phyloP scores from a whole-genome alignment of 2,329 filamentous ascomycete species.

The Penicillium sp. region DNA sequence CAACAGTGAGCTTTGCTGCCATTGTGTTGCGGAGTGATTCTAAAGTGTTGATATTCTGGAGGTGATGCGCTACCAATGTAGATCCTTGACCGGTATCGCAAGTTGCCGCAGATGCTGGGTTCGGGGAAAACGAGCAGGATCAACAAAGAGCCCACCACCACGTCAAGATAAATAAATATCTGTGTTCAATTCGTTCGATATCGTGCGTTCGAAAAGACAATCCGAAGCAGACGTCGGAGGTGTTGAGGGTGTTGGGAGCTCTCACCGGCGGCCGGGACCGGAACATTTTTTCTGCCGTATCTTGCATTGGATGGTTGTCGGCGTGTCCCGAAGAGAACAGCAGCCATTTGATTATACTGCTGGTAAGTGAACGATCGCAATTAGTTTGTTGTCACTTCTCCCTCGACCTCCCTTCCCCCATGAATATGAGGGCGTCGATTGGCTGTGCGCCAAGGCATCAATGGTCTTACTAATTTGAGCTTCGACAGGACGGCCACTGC shows the following conservation, averaged over 20 bases:
- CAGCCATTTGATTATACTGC: slow-evolving; percentile 16
- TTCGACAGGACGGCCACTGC: slow-evolving; percentile 12
- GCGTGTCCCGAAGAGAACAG: slow-evolving; percentile 27
- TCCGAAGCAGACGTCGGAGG: slow-evolving; percentile 16
- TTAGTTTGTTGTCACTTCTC: not conserved
- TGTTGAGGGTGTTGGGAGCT: slow-evolving; percentile 42
- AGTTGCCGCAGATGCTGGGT: slow-evolving; percentile 21
- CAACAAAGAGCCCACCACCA: slow-evolving; percentile 31
- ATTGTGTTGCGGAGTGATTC: slow-evolving; percentile 23
- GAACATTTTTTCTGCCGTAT: slow-evolving; percentile 43
- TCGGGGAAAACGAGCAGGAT: slow-evolving; percentile 24
- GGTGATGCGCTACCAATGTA: slow-evolving; percentile 16
- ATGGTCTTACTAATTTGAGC: slow-evolving; percentile 12
- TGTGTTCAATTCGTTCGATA: slow-evolving; percentile 11
- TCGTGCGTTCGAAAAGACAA: slow-evolving; percentile 11
- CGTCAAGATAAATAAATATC: slow-evolving; percentile 19
- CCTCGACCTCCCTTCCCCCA: not conserved
- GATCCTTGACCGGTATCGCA: slow-evolving; percentile 19
- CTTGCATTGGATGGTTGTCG: slow-evolving; percentile 19
- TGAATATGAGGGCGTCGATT: not conserved
- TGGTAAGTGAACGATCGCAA: slow-evolving; percentile 13
- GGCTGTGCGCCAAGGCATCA: not conserved
- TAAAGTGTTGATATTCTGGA: slow-evolving; percentile 4
- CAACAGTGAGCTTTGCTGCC: slow-evolving; percentile 35
- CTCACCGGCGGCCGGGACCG: slow-evolving; percentile 41